Conservation (phyloP, 164 flowering plant genomes). For the Dillenia turbinata region DNA sequence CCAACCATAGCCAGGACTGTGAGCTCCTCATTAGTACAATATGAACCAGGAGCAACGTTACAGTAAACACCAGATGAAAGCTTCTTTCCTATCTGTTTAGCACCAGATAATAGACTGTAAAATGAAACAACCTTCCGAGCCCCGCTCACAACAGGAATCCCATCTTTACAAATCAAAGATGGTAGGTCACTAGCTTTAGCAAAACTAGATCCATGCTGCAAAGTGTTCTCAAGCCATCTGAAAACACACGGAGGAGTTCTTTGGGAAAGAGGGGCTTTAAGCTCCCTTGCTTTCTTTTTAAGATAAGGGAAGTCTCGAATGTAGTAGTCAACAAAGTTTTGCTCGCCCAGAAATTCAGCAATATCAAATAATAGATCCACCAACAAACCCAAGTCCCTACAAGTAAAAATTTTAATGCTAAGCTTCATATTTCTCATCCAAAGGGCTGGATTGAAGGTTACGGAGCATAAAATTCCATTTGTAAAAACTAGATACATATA, state of each 20-base stretch:
- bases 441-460: no score
- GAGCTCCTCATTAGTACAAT: conserved; percentile 57
- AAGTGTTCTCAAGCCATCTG: conserved; percentile 86
- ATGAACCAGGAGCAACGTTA: conserved; percentile 69
- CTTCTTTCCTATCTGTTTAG: conserved; percentile 49
- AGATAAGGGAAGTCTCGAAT: conserved; percentile 88
- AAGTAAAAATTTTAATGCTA: conserved; percentile 13
- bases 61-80: conserved; percentile 76
- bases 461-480: no score
- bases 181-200: conserved; percentile 63
- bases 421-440: background rate
- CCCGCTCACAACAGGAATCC: conserved; percentile 60
- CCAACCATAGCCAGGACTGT: conserved; percentile 93
- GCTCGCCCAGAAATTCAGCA: conserved; percentile 59
- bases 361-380: conserved; percentile 55
- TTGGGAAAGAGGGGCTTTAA: conserved; percentile 15
- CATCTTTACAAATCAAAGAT: conserved; percentile 54
- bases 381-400: conserved; percentile 75
- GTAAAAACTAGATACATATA: no score
- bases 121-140: conserved; percentile 81
- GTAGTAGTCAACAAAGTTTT: conserved; percentile 75
- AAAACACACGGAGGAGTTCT: conserved; percentile 73
- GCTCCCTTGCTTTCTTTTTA: conserved; percentile 22
- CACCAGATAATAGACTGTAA: conserved; percentile 77
- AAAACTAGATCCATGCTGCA: conserved; percentile 55